A percentile compares a stretch with the other conserved stretches of the same genome.
Conservation (phyloP, 2,329 filamentous ascomycete genomes). For the Colletotrichum karsti region DNA sequence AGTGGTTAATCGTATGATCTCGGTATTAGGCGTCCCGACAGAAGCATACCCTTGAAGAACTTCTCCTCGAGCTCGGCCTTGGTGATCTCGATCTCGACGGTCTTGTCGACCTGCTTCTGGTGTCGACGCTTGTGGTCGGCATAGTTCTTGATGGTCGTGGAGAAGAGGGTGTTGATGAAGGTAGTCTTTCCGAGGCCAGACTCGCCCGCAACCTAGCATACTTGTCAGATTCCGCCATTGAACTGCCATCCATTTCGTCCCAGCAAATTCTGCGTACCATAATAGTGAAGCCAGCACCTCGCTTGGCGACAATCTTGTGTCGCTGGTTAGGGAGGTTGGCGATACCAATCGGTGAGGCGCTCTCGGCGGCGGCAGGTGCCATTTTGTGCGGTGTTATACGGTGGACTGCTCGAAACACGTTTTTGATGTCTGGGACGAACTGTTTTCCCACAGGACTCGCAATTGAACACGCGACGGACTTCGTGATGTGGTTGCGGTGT, state of each 20-base stretch:
- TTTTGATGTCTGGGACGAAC: constrained; percentile 10
- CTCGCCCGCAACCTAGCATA: constrained; percentile 88
- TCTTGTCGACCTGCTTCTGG: constrained; percentile 99
- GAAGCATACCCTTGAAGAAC: constrained; percentile 93
- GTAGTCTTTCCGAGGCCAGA: constrained; percentile 99
- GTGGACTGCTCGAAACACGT: constrained; percentile 28
- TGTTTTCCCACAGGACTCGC: constrained; percentile 18
- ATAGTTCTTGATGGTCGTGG: constrained; percentile 99
- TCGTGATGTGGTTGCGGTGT: constrained; percentile 29
- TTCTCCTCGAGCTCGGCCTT: constrained; percentile 99
- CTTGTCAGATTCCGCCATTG: background rate
- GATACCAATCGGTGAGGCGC: constrained; percentile 76
- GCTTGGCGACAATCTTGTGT: constrained; percentile 79
- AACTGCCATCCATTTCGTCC: background rate
- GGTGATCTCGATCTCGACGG: constrained; percentile 99
- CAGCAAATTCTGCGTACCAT: constrained; percentile 74
- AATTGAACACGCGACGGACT: constrained; percentile 27
- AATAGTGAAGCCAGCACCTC: constrained; percentile 98
- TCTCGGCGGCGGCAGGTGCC: constrained; percentile 66
- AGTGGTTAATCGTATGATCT: constrained; percentile 21
- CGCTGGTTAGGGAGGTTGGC: constrained; percentile 79
- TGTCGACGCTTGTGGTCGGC: constrained; percentile 99
- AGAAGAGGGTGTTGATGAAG: constrained; percentile 99
- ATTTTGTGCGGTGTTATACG: constrained; percentile 51
- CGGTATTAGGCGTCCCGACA: background rate